Evolutionary conservation across 2,329 filamentous ascomycete species (phyloP), one percentile per base, ranked within the genome.

Genomic region (Cladosporium sp.): DNA sequence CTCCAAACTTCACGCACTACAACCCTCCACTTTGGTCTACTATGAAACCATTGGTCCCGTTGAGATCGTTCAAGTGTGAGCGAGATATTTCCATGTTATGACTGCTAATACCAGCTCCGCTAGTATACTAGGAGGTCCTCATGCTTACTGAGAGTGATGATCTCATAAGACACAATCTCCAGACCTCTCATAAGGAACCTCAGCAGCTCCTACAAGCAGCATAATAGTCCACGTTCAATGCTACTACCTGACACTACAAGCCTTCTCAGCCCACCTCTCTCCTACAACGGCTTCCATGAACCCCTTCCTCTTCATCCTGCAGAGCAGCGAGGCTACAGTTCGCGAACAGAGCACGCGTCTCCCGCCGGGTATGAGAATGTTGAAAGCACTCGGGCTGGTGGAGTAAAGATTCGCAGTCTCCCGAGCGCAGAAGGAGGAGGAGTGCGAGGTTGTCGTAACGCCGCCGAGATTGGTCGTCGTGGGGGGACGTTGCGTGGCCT

Each of bases 241-340:
- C 50, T 65, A 66, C 0, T 51, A 67, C 17, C 57, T 65, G 7
- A 66, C 64, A 1, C 64, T 64, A 1, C 55, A 64, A 13, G 57
- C 63, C 2, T 68, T 72, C 51, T 47, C 54, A 5, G 51, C 59
- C 3, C 27, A 52, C 20, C 43, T 64, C 4, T 53, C 57, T 2
- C 55, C 60, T 1, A 48, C 50, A 13, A 24, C 45, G 17, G 47
- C 38, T n/a, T 20, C 51, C 20, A 61, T 58, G 0, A 60, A 59
- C 37, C 65, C 56, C 27, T 72, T 74, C 43, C 62, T 64, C 1
- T 73, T 73, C 51, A 55, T 73, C 1, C 71, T 69, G 49, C 52
- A 65, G 8, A 67, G 64, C 50, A 69, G 70, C 7, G 59, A 50
- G 2, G 48, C 63, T 2, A 59, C 64, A 3, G 65, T 68, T 38